Percentiles rank a stretch among this genome's conserved stretches.
Conservation (phyloP, 805 yeast genomes). For the Candida endomychidarum region DNA sequence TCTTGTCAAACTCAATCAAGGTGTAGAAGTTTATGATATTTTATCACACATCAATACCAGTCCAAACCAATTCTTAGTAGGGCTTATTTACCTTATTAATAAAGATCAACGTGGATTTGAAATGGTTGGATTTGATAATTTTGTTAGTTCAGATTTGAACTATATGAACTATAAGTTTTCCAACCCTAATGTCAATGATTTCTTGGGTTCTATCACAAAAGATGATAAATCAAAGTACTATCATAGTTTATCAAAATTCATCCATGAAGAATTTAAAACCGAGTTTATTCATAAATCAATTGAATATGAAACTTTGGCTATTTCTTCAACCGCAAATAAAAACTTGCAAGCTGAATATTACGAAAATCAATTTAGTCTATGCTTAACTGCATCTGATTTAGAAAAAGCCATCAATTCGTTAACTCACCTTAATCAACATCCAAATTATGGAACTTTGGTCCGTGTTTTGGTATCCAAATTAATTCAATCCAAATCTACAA, state of each 20-base stretch:
- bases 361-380: constrained; percentile 10
- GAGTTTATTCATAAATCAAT: constrained; percentile 10
- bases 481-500: constrained; percentile 22
- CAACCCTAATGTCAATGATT: constrained; percentile 5
- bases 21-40: constrained; percentile 43
- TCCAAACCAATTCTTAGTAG: constrained; percentile 28
- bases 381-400: constrained; percentile 8
- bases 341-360: constrained; percentile 7
- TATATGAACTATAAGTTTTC: constrained; percentile 1
- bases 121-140: constrained; percentile 11
- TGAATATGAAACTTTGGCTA: constrained; percentile 14
- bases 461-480: constrained; percentile 27
- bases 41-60: constrained; percentile 40
- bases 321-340: constrained; percentile 5
- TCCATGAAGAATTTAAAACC: constrained; percentile 2
- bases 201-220: constrained; percentile 4
- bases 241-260: constrained; percentile 13
- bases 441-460: constrained; percentile 12
- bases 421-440: not conserved
- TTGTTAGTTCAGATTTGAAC: constrained; percentile 2
- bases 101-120: constrained; percentile 16
- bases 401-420: constrained; percentile 2
- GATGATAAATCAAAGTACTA: constrained; percentile 10
- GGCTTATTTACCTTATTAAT: constrained; percentile 33
- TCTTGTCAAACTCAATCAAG: constrained; percentile 31